Conservation (phyloP, 805 yeast species). For the Sugiyamaella boreocaroliniensis region DNA sequence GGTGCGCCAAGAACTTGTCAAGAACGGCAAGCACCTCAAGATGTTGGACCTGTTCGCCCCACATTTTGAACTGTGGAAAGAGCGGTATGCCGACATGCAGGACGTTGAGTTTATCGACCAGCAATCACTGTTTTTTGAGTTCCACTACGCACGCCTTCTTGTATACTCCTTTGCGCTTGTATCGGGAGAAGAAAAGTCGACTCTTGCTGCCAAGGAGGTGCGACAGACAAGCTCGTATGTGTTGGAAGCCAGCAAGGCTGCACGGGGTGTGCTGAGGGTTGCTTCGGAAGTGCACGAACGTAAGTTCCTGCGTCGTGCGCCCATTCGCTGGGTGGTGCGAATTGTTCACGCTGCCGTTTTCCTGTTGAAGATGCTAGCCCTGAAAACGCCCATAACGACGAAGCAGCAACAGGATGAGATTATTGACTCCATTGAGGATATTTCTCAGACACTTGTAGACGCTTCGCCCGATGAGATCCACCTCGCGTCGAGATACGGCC, state of each 20-base stretch:
- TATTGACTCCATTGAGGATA: constrained; percentile 55
- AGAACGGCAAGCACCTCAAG: constrained; percentile 45
- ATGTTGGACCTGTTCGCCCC: constrained; percentile 70
- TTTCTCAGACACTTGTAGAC: constrained; percentile 68
- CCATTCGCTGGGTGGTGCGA: constrained; percentile 86
- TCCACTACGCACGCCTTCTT: constrained; percentile 75
- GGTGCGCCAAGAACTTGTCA: constrained; percentile 30
- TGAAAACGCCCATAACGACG: constrained; percentile 23
- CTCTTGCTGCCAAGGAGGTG: constrained; percentile 55
- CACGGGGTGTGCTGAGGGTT: constrained; percentile 67
- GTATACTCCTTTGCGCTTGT: constrained; percentile 73
- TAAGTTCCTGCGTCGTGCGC: constrained; percentile 65
- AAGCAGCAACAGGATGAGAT: constrained; percentile 44
- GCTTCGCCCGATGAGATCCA: constrained; percentile 89
- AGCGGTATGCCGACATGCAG: constrained; percentile 44
- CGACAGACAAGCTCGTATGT: constrained; percentile 64
- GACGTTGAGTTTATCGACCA: constrained; percentile 42
- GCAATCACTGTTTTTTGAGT: constrained; percentile 75
- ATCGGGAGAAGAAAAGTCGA: constrained; percentile 22
- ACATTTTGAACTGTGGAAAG: constrained; percentile 70
- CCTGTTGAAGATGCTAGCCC: constrained; percentile 68
- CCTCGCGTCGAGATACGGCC: constrained; percentile 60
- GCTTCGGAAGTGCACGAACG: constrained; percentile 60
- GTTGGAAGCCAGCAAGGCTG: constrained; percentile 75
- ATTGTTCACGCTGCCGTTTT: constrained; percentile 85